These are phyloP conservation scores for Aquilaria malaccensis DNA, from an alignment of 345 rosid genomes.

Conservation along the genomic window DNA sequence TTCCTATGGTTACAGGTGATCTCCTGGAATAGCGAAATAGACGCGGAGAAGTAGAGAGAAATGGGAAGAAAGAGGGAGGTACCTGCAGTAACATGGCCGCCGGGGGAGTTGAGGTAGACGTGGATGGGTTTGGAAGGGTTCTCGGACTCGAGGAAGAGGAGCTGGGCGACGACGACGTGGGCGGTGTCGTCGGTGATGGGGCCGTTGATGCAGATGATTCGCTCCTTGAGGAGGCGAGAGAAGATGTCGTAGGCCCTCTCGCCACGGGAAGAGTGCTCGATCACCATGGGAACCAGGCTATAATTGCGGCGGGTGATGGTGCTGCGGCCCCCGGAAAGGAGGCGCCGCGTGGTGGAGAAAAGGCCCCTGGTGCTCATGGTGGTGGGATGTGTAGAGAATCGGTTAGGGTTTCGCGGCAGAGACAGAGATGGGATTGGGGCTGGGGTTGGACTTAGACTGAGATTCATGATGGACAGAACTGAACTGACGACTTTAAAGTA, in stretches of 20 bases:
- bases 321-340: neutral
- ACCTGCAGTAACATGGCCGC: slow-evolving; percentile 99
- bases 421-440: too few species aligned
- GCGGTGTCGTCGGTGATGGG: slow-evolving; percentile 87
- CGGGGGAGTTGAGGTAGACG: slow-evolving; percentile 97
- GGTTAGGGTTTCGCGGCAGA: too few species aligned
- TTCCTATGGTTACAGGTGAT: too few species aligned
- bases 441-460: too few species aligned
- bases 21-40: too few species aligned
- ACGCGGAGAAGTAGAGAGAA: neutral
- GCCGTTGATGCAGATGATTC: slow-evolving; percentile 91
- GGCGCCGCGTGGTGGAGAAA: slow-evolving; percentile 8
- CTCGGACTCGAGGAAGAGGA: slow-evolving; percentile 95
- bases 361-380: slow-evolving; percentile 8
- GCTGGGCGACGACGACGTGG: slow-evolving; percentile 97
- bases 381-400: too few species aligned
- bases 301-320: slow-evolving; percentile 28
- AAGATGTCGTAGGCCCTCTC: slow-evolving; percentile 97
- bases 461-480: too few species aligned
- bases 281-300: slow-evolving; percentile 88
- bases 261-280: slow-evolving; percentile 95
- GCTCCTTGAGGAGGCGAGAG: slow-evolving; percentile 89
- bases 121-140: slow-evolving; percentile 94
- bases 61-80: neutral
- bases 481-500: too few species aligned